Base-by-base conservation (phyloP, 1,139 yeast genomes). In the Lodderomyces metapsilosis region DNA sequence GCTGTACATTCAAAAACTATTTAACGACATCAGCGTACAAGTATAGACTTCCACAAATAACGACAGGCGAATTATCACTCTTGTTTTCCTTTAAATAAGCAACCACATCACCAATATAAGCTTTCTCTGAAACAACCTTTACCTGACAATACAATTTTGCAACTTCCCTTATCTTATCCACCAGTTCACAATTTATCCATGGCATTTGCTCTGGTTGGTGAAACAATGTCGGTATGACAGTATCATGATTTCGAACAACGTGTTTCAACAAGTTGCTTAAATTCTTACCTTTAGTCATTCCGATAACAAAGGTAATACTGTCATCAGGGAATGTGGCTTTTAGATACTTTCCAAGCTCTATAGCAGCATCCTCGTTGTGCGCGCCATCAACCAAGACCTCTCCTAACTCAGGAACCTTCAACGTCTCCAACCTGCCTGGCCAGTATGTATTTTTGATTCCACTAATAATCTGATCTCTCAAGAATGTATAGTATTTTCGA, bases 121-220 rank as follows among this genome's bases (percentile, higher is more conserved):
- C 46, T 11, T 54, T 45, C 16, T 43, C 45, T 5, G 22, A 28
- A 7, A 45, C 39, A 1, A 63, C 66, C 18, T 73, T 66, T 36
- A 60, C 67, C 2, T 32, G 15, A 22, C 43, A 35, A 30, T 36
- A 40, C 5, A 34, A 23, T 7, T 28, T 15, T 7, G 43, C 46
- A 12, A 42, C 36, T 8, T 33, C 22, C 2, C 34, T 27, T 16
- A 47, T 47, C 2, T 36, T 30, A 22, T 56, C 56, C 0, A 76
- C 60, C 2, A 67, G 62, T 48, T 69, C 71, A 2, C 88, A 64
- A 20, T 67, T 54, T 11, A 92, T 80, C 98, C 98, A 92, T 0
- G 97, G 96, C 98, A 91, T 91, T 0, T 87, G 84, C 12, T 85
- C 94, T 0, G 95, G 92, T 1, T 64, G 48, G 2, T 82, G 75